Evolutionary conservation across 2,329 filamentous ascomycete species (phyloP).

Genomic region (Zasmidium citrigriseum): DNA sequence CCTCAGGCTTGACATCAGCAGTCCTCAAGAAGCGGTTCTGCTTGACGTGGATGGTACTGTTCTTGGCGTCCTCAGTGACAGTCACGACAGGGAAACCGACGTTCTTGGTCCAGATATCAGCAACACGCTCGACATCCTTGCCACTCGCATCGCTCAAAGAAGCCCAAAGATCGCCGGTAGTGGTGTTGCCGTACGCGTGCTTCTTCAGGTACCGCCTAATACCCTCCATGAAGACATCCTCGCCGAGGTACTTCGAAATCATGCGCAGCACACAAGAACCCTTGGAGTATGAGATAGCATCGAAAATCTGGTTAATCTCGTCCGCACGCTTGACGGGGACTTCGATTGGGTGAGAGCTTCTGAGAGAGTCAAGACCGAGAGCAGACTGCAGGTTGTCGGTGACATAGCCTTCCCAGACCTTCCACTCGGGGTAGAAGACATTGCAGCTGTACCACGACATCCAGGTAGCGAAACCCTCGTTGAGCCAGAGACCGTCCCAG

Average conservation of each 20-base stretch:
- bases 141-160: slow-evolving; percentile 85
- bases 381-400: slow-evolving; percentile 89
- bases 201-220: slow-evolving; percentile 90
- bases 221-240: slow-evolving; percentile 90
- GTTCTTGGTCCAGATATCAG: slow-evolving; percentile 96
- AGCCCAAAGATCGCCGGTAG: slow-evolving; percentile 87
- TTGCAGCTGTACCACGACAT: slow-evolving; percentile 96
- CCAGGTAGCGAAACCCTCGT: slow-evolving; percentile 89
- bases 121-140: slow-evolving; percentile 85
- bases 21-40: slow-evolving; percentile 95
- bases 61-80: slow-evolving; percentile 72
- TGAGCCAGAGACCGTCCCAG: slow-evolving; percentile 96
- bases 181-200: slow-evolving; percentile 94
- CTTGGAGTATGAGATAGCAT: slow-evolving; percentile 96
- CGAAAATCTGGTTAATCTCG: slow-evolving; percentile 97
- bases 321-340: slow-evolving; percentile 93
- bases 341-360: slow-evolving; percentile 95
- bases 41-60: slow-evolving; percentile 78
- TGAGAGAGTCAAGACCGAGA: slow-evolving; percentile 81
- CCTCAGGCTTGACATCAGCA: slow-evolving; percentile 88
- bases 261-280: slow-evolving; percentile 94
- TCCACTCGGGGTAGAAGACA: slow-evolving; percentile 95
- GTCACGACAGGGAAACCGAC: slow-evolving; percentile 90
- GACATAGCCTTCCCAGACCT: slow-evolving; percentile 95
- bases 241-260: slow-evolving; percentile 93